phyloP scores from a whole-genome alignment of 2,329 filamentous ascomycete species.

The Penicillium sp. region DNA sequence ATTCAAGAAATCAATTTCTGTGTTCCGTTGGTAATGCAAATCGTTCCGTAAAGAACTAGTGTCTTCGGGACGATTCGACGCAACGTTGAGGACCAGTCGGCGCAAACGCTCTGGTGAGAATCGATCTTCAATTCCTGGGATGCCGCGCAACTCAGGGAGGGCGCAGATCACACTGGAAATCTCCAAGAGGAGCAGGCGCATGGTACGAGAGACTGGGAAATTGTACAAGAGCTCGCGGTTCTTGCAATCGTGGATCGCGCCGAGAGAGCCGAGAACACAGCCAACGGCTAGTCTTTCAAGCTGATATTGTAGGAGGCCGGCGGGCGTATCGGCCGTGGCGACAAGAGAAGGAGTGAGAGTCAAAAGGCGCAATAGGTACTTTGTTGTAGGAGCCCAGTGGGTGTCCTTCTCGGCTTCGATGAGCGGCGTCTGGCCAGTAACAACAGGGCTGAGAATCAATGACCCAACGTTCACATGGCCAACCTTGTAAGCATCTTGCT shows the following conservation, averaged over 20 bases:
- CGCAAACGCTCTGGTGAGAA: conserved; percentile 65
- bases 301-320: conserved; percentile 70
- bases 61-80: conserved; percentile 57
- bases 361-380: conserved; percentile 67
- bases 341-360: conserved; percentile 64
- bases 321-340: conserved; percentile 59
- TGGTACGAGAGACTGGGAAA: conserved; percentile 63
- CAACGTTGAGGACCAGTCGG: conserved; percentile 58
- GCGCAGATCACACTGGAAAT: conserved; percentile 69
- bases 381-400: conserved; percentile 44
- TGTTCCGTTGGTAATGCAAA: conserved; percentile 60
- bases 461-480: conserved; percentile 62
- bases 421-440: conserved; percentile 24
- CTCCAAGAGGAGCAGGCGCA: conserved; percentile 73
- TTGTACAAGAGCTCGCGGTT: conserved; percentile 74
- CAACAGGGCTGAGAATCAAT: conserved; percentile 57
- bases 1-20: conserved; percentile 83
- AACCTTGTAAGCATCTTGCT: conserved; percentile 53
- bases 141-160: conserved; percentile 71
- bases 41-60: conserved; percentile 69
- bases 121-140: conserved; percentile 61
- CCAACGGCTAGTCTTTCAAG: conserved; percentile 77
- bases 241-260: conserved; percentile 73
- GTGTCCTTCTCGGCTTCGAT: conserved; percentile 27
- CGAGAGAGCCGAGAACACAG: conserved; percentile 77